A percentile compares a stretch with the other conserved stretches of the same genome.
Evolutionary conservation across 2,329 filamentous ascomycete species (phyloP).

Genomic region (Colletotrichum higginsianum): DNA sequence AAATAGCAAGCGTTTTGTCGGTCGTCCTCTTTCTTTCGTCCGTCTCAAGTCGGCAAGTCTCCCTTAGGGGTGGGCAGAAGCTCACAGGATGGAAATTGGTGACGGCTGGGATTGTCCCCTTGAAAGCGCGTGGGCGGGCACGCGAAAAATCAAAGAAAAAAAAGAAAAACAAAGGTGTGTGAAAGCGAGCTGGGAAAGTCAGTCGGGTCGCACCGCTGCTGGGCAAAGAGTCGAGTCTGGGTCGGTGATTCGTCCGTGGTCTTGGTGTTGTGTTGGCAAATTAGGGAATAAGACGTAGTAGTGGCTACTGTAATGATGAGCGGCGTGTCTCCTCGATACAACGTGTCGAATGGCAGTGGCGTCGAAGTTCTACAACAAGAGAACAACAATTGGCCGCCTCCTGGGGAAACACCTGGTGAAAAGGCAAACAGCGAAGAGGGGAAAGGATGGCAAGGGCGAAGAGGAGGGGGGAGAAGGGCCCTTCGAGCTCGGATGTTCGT

Average conservation of each 20-base stretch:
- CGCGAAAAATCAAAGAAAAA: conserved; percentile 1
- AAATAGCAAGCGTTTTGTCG: background rate
- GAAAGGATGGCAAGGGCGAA: background rate
- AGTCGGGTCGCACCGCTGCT: conserved; percentile 16
- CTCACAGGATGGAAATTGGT: conserved; percentile 21
- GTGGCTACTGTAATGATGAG: conserved; percentile 6
- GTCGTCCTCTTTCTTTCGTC: conserved; percentile 3
- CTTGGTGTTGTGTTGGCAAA: conserved; percentile 23
- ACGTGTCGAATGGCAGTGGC: conserved; percentile 18
- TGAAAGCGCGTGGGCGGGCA: conserved; percentile 16
- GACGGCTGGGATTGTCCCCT: conserved; percentile 10
- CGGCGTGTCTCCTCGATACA: conserved; percentile 8
- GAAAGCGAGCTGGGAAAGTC: conserved; percentile 18
- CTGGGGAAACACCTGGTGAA: background rate
- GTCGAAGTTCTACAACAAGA: background rate
- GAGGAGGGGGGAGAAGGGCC: background rate
- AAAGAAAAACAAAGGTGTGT: background rate
- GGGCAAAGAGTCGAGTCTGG: conserved; percentile 14
- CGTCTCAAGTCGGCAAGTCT: conserved; percentile 3
- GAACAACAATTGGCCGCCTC: conserved; percentile 9
- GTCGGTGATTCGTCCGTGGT: conserved; percentile 27
- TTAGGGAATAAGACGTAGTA: conserved; percentile 13
- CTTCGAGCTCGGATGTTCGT: conserved; percentile 11
- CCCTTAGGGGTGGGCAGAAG: conserved; percentile 7
- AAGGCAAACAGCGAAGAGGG: background rate